Evolutionary conservation across 2,329 filamentous ascomycete species (phyloP), one percentile per base, ranked within the genome.

Genomic region (Mycocentrospora acerina): DNA sequence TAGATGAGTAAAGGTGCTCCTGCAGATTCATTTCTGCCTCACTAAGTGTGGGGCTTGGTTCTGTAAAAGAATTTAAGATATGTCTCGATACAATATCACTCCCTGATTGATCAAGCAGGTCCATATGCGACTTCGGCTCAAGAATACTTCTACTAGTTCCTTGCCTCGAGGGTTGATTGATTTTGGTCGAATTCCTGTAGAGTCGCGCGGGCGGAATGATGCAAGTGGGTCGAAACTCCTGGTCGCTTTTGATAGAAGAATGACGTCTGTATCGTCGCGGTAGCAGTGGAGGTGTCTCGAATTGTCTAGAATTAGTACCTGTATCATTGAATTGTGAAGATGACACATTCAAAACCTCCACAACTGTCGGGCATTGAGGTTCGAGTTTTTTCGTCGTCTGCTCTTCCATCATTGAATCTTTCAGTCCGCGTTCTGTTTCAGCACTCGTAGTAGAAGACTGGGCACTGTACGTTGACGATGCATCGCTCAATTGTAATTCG

Each of bases 41-140:
- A 42, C 71, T 75, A 32, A 74, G 55, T 1, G 72, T 73, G n/a
- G 72, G 72, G 39, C 69, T 75, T 13, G 51, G 28, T 14, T 25
- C 48, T 29, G 33, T 29, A n/a, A 35, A 31, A 18, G 22, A 32
- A 29, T 22, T 42, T 18, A 47, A 45, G 30, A 41, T 15, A 29
- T 55, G 47, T 17, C 42, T 52, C 18, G 60, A 49, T 19, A 42
- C 37, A 5, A 46, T 51, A 11, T 52, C 53, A 27, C 35, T 41
- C 16, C 57, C 52, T 9, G 53, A 57, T 33, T 59, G 43, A 29
- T 57, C 48, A 17, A 60, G 53, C 22, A 53, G 44, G 24, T 55
- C 57, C 31, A 57, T 53, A 11, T 29, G 38, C 28, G 47, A 46
- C 14, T 44, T 44, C 17, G 46, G 32, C 31, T 45, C 36, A 29